These are phyloP conservation scores for Hygrophorus pudorinus DNA, from an alignment of 768 basidiomycete species.

Conservation along the genomic window DNA sequence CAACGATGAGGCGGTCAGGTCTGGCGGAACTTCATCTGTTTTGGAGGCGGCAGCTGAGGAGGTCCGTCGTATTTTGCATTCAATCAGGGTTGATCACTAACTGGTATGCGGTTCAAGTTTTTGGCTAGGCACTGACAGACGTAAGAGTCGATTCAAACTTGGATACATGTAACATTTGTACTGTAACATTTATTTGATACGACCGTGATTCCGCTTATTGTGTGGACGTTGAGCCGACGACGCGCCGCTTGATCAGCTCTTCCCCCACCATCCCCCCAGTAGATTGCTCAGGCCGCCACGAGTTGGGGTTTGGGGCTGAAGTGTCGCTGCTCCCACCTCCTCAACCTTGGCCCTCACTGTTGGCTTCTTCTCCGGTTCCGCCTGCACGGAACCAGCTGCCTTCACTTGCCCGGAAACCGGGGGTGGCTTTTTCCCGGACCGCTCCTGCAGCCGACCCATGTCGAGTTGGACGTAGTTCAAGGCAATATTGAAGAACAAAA, in stretches of 20 bases:
- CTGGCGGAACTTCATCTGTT: constrained; percentile 48
- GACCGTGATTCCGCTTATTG: neutral
- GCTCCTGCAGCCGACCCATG: constrained; percentile 62
- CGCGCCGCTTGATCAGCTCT: constrained; percentile 20
- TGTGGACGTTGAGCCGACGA: too few relatives aligned
- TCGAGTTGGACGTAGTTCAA: constrained; percentile 87
- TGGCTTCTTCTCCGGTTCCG: constrained; percentile 35
- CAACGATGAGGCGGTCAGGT: constrained; percentile 46
- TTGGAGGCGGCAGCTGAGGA: constrained; percentile 43
- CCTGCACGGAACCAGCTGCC: constrained; percentile 13
- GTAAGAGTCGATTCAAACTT: too few relatives aligned
- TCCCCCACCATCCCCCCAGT: constrained; percentile 81
- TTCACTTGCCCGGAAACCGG: constrained; percentile 14
- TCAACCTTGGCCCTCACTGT: constrained; percentile 39
- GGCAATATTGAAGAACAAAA: constrained; percentile 89
- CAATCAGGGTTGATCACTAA: too few relatives aligned
- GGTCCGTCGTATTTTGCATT: constrained; percentile 27
- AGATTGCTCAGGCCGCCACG: constrained; percentile 53
- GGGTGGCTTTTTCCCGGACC: constrained; percentile 50
- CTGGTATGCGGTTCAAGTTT: neutral
- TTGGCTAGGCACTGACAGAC: neutral
- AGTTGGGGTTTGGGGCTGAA: constrained; percentile 34
- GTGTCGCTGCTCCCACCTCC: constrained; percentile 42
- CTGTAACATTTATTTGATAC: too few relatives aligned
- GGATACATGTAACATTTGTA: too few relatives aligned